Evolutionary conservation across 805 yeast species (phyloP).

Genomic region (Candida ipomoeae): DNA sequence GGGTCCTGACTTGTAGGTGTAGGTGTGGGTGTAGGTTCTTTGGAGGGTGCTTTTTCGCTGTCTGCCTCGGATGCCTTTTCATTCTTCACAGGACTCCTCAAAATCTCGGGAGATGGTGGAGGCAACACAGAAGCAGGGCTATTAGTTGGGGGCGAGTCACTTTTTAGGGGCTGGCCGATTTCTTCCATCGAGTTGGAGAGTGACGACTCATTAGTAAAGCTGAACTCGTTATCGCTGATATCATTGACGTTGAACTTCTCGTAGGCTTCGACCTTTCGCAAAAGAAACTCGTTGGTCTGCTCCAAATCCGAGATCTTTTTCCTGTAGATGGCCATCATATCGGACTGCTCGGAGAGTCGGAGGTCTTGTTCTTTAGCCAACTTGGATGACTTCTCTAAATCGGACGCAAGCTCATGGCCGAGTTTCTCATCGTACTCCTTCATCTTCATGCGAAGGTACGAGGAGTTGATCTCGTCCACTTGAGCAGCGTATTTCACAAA

Average conservation of each 20-base stretch:
- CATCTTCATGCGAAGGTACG: slow-evolving; percentile 8
- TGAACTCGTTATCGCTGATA: slow-evolving; percentile 3
- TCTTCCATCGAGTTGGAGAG: slow-evolving; percentile 1
- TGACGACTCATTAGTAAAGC: slow-evolving; percentile 1
- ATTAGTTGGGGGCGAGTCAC: neutral
- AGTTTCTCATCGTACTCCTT: slow-evolving; percentile 7
- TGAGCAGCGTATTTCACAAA: slow-evolving; percentile 43
- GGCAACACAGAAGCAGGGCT: neutral
- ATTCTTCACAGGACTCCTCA: neutral
- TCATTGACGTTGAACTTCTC: neutral
- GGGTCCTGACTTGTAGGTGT: neutral
- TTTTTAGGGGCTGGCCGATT: neutral
- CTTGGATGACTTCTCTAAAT: slow-evolving; percentile 6
- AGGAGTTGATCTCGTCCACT: slow-evolving; percentile 11
- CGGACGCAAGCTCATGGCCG: slow-evolving; percentile 6
- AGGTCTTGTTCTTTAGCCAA: slow-evolving; percentile 7
- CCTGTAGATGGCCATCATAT: slow-evolving; percentile 8
- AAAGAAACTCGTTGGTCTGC: slow-evolving; percentile 3
- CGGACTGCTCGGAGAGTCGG: slow-evolving; percentile 9
- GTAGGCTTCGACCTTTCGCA: neutral
- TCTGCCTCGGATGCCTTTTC: neutral
- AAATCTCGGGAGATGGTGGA: neutral
- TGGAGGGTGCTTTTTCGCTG: neutral
- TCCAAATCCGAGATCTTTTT: slow-evolving; percentile 7
- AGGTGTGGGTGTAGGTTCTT: neutral